These are phyloP conservation scores for Xylaria intraflava DNA, from an alignment of 495 filamentous ascomycete genomes.

Conservation along the genomic window DNA sequence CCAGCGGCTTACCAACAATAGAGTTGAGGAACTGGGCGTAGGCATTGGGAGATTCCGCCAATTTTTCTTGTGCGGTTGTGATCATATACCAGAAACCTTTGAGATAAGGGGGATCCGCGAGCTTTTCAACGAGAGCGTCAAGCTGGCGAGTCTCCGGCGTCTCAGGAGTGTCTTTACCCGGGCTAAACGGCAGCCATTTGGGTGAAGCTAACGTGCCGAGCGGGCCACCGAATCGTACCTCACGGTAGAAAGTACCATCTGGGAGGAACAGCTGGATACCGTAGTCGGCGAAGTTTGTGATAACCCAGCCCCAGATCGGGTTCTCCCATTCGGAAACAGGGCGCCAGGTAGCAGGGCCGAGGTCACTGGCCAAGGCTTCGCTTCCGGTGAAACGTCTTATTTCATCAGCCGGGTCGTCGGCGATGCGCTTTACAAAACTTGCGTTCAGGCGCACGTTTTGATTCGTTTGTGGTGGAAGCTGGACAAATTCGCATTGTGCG, in stretches of 20 bases:
- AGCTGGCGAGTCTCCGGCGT: slow-evolving; percentile 23
- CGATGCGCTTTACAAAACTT: slow-evolving; percentile 14
- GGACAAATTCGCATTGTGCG: slow-evolving; percentile 31
- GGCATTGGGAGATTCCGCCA: slow-evolving; percentile 24
- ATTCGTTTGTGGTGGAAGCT: slow-evolving; percentile 46
- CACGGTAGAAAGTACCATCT: slow-evolving; percentile 48
- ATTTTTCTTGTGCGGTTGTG: slow-evolving; percentile 12
- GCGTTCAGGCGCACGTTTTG: slow-evolving; percentile 41
- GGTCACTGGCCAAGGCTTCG: not conserved
- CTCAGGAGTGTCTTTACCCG: not conserved
- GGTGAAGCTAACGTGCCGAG: slow-evolving; percentile 2
- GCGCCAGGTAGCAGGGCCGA: slow-evolving; percentile 19
- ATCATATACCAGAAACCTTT: slow-evolving; percentile 34
- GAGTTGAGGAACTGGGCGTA: slow-evolving; percentile 34
- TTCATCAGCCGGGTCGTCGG: not conserved
- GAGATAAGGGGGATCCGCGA: slow-evolving; percentile 30
- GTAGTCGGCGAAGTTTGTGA: slow-evolving; percentile 44
- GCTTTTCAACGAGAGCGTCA: slow-evolving; percentile 26
- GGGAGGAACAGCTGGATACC: slow-evolving; percentile 44
- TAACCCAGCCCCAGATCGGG: slow-evolving; percentile 51
- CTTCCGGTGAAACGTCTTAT: not conserved
- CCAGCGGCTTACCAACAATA: slow-evolving; percentile 43
- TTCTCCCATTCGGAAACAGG: slow-evolving; percentile 36
- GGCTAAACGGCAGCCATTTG: slow-evolving; percentile 35
- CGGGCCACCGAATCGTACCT: slow-evolving; percentile 35